phyloP scores from a whole-genome alignment of 2,329 filamentous ascomycete genomes.

The Paramyrothecium sp. region DNA sequence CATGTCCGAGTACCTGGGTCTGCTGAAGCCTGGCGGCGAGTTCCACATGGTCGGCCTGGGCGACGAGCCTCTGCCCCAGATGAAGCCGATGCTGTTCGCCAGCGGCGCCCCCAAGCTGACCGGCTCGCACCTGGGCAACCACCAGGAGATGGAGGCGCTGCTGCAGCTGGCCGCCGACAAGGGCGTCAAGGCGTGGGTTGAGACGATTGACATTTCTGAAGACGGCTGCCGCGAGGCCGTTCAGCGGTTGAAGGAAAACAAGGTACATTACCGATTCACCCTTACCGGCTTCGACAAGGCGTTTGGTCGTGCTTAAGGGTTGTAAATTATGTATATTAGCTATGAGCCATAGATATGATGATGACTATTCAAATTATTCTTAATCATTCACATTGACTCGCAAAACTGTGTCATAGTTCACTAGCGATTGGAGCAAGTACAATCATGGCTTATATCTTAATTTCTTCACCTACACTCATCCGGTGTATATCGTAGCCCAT shows the following conservation, averaged over 20 bases:
- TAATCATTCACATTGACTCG: no score
- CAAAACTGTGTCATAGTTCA: no score
- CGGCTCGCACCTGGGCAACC: conserved; percentile 59
- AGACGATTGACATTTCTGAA: conserved; percentile 64
- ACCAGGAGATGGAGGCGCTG: conserved; percentile 59
- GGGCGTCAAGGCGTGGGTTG: conserved; percentile 54
- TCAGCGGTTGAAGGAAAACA: conserved; percentile 66
- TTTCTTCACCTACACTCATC: no score
- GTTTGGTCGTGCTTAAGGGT: conserved; percentile 35
- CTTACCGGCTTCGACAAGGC: conserved; percentile 66
- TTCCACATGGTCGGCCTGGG: conserved; percentile 60
- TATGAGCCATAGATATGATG: background rate
- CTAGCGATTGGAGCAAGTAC: no score
- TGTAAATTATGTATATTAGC: background rate
- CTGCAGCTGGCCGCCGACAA: conserved; percentile 55
- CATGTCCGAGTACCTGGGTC: conserved; percentile 48
- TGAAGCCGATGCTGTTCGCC: conserved; percentile 41
- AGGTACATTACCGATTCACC: conserved; percentile 72
- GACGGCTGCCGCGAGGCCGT: conserved; percentile 69
- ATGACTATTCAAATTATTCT: background rate
- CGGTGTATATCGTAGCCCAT: no score
- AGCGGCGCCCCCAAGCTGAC: conserved; percentile 51
- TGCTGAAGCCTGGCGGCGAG: conserved; percentile 49
- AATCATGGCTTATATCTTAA: no score
- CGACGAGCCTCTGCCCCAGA: conserved; percentile 42